Base-by-base conservation (phyloP, 768 basidiomycete genomes). In the Pleurotus tuber-regium region DNA sequence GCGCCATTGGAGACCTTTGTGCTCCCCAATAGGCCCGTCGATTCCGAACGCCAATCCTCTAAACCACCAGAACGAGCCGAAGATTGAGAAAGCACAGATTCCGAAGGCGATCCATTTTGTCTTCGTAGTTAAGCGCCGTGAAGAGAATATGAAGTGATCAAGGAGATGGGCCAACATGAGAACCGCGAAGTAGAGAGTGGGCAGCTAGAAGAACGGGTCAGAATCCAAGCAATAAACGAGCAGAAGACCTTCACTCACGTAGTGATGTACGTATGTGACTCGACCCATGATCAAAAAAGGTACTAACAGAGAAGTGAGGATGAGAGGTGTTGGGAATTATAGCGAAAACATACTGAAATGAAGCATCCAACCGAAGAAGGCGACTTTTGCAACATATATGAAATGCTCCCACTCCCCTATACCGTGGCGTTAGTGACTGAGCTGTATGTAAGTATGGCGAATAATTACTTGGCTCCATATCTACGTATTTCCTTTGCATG, bases 231-330 rank as follows among this genome's bases (percentile, higher is more conserved):
- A 28, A 42, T 16, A n/a, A 21, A 52, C 29, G 9, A 57, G 19
- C 43, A 30, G 41, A 26, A 23, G 23, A 12, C 31, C 35, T 5
- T 10, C 23, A 80, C 89, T 57, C 59, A 95, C 92, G 64, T 96
- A 98, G 74, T 97, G 94, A 67, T 98, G 96, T 23, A 98, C 72
- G 60, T 98, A 98, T 25, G 94, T 97, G 3, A 94, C 91, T 53
- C 94, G 91, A 18, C 92, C 95, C 97, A 99, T 99, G 72, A 98
- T 85, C 58, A 98, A 72, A 85, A 98, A 99, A 1, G 96, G 96
- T 19, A 87, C 95, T 97, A 59, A 8, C 57, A 10, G 39, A 29
- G 28, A 28, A 2, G 25, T 50, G 25, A 56, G 31, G 9, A 41
- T 21, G 29, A 30, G 16, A n/a, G 14, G 19, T 12, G 50, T 19